Conservation (phyloP, 306 rosid genomes). For the Fragaria nilgerrensis region DNA sequence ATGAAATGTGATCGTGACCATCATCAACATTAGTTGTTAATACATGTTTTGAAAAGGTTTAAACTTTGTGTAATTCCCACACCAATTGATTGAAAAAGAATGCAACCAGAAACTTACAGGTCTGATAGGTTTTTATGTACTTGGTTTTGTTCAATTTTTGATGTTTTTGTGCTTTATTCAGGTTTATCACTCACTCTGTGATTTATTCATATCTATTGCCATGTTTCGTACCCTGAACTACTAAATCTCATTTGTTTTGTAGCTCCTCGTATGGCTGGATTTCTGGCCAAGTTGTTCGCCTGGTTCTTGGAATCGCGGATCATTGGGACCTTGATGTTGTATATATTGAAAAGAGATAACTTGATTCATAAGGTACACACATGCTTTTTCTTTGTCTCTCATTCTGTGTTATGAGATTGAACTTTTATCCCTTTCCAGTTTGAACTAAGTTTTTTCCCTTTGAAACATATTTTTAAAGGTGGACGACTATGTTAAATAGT, state of each 20-base stretch:
- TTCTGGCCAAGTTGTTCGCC: conserved; percentile 59
- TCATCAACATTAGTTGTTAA: neutral
- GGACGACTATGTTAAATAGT: neutral
- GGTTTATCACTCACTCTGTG: neutral
- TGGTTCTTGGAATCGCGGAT: conserved; percentile 64
- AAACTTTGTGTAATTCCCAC: neutral
- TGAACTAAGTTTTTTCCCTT: neutral
- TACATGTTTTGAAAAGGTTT: neutral
- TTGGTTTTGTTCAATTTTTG: neutral
- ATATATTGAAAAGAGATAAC: conserved; percentile 66
- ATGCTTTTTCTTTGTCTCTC: conserved; percentile 5
- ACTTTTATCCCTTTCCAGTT: no score
- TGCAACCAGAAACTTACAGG: neutral
- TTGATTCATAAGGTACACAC: conserved; percentile 64
- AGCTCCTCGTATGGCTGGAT: conserved; percentile 94
- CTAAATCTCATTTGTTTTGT: neutral
- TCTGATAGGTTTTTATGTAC: neutral
- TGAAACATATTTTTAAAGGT: neutral
- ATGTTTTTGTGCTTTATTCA: neutral
- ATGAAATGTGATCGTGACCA: neutral
- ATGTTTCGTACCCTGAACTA: neutral
- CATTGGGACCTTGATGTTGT: conserved; percentile 58
- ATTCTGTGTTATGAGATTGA: conserved; percentile 8
- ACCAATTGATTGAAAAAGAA: neutral
- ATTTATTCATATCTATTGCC: neutral